A percentile compares a stretch with the other conserved stretches of the same genome.
Conservation (phyloP, 352 stramenopile genomes). For the Phytophthora vignae region DNA sequence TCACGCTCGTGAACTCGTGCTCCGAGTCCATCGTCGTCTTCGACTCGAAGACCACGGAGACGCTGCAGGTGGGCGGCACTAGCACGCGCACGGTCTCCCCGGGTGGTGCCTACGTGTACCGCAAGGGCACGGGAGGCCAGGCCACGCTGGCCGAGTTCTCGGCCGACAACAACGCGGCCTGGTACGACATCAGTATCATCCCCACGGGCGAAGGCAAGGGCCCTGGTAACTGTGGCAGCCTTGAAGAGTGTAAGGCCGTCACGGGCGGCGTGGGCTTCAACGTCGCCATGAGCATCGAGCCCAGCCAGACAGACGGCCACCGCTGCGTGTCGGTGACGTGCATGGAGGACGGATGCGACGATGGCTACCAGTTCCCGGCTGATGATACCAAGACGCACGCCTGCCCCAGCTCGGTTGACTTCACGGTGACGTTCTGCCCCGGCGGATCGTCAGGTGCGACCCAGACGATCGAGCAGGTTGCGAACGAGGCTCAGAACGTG, state of each 20-base stretch:
- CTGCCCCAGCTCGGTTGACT: conserved; percentile 57
- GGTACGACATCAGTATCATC: conserved; percentile 87
- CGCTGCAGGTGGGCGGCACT: conserved; percentile 38
- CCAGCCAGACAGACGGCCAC: conserved; percentile 39
- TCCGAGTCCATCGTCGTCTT: conserved; percentile 54
- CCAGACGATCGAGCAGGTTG: conserved; percentile 32
- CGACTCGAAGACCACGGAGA: conserved; percentile 48
- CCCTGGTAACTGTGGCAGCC: conserved; percentile 58
- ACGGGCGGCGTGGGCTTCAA: conserved; percentile 77
- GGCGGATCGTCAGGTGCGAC: conserved; percentile 31
- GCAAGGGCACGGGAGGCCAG: conserved; percentile 53
- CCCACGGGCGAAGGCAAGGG: conserved; percentile 50
- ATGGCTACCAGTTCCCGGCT: conserved; percentile 76
- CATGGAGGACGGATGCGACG: conserved; percentile 57
- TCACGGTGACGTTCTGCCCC: conserved; percentile 69
- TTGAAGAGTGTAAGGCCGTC: conserved; percentile 57
- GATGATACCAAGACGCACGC: conserved; percentile 78
- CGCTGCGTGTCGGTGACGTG: conserved; percentile 65
- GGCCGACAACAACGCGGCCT: conserved; percentile 52
- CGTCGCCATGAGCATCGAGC: conserved; percentile 73
- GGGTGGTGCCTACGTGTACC: conserved; percentile 54
- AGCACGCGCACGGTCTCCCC: conserved; percentile 46
- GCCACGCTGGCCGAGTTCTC: conserved; percentile 79
- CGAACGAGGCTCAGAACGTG: conserved; percentile 20
- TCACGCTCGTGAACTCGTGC: conserved; percentile 65